phyloP scores from a whole-genome alignment of 106 monocot genomes.

The Dendrobium chrysotoxum region DNA sequence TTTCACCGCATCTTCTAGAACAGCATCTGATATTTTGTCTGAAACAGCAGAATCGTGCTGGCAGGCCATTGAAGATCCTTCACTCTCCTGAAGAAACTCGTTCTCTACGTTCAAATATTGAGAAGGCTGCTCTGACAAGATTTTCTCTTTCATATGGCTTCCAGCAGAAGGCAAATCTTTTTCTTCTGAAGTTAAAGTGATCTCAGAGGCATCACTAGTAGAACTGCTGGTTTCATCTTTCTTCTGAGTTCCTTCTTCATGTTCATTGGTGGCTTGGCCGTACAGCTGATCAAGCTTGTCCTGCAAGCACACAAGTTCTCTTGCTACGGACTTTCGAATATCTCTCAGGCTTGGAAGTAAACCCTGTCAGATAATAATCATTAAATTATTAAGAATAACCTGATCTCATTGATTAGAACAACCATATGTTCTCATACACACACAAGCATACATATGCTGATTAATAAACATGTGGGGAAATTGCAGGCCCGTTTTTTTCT shows the following conservation, averaged over 20 bases:
- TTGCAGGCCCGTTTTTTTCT: too few species aligned
- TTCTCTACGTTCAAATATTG: too few species aligned
- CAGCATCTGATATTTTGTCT: too few species aligned
- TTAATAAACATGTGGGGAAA: too few species aligned
- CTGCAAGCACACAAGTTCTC: conserved; percentile 40
- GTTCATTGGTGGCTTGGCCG: background rate
- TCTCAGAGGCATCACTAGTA: background rate
- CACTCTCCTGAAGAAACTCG: background rate
- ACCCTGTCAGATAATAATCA: conserved; percentile 28
- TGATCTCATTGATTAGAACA: background rate
- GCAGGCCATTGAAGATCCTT: background rate
- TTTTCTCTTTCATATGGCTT: too few species aligned
- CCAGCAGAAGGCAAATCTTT: background rate
- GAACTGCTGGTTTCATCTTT: background rate
- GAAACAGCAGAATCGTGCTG: background rate
- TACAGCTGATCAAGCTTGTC: conserved; percentile 48
- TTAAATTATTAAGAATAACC: background rate
- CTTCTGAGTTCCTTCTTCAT: background rate
- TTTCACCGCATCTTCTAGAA: too few species aligned
- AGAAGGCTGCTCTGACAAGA: too few species aligned
- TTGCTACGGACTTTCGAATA: conserved; percentile 40
- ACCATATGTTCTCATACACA: too few species aligned
- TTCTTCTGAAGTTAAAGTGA: background rate
- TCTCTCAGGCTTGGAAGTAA: conserved; percentile 50
- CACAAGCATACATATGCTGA: too few species aligned